phyloP scores from a whole-genome alignment of 495 filamentous ascomycete genomes.

The Penicillium turbatum region DNA sequence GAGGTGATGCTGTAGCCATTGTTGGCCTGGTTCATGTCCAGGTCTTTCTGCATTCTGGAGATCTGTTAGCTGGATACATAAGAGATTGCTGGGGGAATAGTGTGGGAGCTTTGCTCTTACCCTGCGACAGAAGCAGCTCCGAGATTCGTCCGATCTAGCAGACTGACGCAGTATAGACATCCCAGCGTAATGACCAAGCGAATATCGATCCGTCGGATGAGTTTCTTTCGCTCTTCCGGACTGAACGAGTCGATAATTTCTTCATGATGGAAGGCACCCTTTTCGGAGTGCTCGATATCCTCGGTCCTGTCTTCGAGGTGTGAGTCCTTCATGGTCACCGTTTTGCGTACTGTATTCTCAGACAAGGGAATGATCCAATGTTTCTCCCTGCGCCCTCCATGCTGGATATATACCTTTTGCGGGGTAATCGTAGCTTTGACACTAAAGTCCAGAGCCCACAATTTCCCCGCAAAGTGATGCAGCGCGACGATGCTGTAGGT shows the following conservation, averaged over 20 bases:
- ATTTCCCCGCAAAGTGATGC: constrained; percentile 1
- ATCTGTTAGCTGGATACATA: background rate
- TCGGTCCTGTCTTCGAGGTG: background rate
- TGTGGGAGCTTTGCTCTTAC: no score
- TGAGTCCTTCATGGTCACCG: background rate
- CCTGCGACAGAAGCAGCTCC: constrained; percentile 7
- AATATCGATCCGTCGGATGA: constrained; percentile 7
- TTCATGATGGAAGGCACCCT: background rate
- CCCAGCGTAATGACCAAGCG: constrained; percentile 8
- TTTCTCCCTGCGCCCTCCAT: background rate
- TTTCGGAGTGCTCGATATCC: background rate
- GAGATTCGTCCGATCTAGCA: constrained; percentile 7
- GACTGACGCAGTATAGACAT: constrained; percentile 6
- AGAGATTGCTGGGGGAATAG: no score
- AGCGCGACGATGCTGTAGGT: background rate
- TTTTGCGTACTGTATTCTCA: background rate
- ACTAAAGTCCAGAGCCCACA: background rate
- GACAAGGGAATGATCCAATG: background rate
- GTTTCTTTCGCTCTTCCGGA: constrained; percentile 5
- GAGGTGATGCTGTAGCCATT: constrained; percentile 9
- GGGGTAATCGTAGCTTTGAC: background rate
- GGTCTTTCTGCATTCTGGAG: constrained; percentile 5
- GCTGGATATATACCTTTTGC: background rate
- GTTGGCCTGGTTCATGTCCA: constrained; percentile 8
- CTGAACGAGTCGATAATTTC: constrained; percentile 4